Evolutionary conservation across 1,139 yeast genomes (phyloP), one percentile per base, ranked within the genome.

Genomic region (Lodderomyces jiufengensis): DNA sequence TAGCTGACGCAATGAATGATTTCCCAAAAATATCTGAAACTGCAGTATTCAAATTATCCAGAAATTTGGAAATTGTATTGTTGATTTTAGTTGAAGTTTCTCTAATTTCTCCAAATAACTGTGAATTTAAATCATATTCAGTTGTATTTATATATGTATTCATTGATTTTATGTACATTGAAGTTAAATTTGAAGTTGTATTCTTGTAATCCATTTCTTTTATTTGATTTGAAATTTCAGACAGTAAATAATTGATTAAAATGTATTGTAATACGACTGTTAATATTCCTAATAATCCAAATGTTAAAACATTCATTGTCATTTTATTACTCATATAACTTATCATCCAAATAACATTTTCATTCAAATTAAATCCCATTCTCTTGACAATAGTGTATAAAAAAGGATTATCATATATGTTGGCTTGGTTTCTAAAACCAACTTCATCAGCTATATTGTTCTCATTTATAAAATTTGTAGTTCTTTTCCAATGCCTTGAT

Each of bases 31-130:
- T 70, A 3, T 50, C 44, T 31, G 49, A 42, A 12, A 69, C 43
- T 0, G 71, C 55, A 5, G 41, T 35, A 40, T 66, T 65, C 33
- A 68, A 49, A 9, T 43, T 39, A 4, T 32, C 38, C 38, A 66
- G 49, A 32, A 67, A 61, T 3, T 62, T 62, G 20, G 68, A 66
- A 9, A 92, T 58, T 1, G 78, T 78, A 3, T 56, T 49, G 50
- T 83, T 78, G 60, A 59, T 34, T 1, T 46, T 29, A 5, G 34
- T 39, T 1, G 62, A 84, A 63, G 88, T 71, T 2, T 66, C 65
- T 37, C 66, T 66, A 1, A 85, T 70, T 75, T 84, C 75, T 0
- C 87, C 86, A 43, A 90, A 77, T 13, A 87, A 46, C 29, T 81
- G 76, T 5, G 68, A 58, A 54, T 90, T 90, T 26, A 88, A 57